These are phyloP conservation scores for Komagataella populi DNA, from an alignment of 805 yeast genomes.

Conservation along the genomic window DNA sequence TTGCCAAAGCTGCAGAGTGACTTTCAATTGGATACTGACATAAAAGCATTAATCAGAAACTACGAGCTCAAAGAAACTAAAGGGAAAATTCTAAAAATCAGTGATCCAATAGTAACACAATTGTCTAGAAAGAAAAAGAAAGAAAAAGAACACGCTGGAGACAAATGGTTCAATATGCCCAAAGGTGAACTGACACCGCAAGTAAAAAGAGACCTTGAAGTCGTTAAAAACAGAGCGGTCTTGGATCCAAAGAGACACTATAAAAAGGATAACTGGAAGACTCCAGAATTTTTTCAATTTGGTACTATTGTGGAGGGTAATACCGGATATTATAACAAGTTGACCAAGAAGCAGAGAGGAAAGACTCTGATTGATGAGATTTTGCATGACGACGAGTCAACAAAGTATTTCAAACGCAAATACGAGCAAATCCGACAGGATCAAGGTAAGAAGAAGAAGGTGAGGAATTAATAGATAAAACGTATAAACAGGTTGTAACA, in stretches of 20 bases:
- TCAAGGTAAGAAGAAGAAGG: constrained; percentile 50
- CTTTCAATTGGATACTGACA: not conserved
- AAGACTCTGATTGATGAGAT: constrained; percentile 72
- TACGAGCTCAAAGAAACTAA: not conserved
- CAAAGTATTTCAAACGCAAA: constrained; percentile 73
- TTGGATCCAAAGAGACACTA: constrained; percentile 94
- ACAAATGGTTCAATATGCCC: constrained; percentile 72
- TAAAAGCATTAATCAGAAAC: not conserved
- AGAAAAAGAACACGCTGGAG: constrained; percentile 27
- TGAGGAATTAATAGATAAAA: not conserved
- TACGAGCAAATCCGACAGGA: constrained; percentile 65
- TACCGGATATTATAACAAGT: constrained; percentile 59
- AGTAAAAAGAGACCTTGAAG: constrained; percentile 60
- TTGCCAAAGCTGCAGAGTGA: not conserved
- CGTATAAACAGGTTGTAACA: not conserved
- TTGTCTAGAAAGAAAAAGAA: constrained; percentile 3
- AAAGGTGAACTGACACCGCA: constrained; percentile 61
- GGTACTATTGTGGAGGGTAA: constrained; percentile 83
- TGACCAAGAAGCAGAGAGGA: constrained; percentile 63
- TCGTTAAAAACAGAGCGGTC: constrained; percentile 78
- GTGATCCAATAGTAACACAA: constrained; percentile 5
- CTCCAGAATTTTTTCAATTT: constrained; percentile 71
- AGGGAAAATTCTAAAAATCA: constrained; percentile 3
- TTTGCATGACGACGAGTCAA: constrained; percentile 55
- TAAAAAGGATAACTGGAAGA: constrained; percentile 69